Conservation (phyloP, 1,284 basidiomycete species). For the Xerocomus nothofagi region DNA sequence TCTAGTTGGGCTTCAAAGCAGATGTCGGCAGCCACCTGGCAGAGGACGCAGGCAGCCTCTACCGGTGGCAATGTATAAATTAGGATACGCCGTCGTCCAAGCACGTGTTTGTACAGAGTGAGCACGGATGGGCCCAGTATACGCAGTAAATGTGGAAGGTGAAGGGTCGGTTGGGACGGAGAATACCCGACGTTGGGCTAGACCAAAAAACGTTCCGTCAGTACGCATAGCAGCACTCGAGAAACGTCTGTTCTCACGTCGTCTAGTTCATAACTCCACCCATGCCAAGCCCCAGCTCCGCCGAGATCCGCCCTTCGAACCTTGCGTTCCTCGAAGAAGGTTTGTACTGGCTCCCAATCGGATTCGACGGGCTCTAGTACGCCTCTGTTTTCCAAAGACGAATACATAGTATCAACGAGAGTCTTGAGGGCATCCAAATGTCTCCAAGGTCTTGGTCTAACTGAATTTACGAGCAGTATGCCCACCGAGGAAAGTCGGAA, state of each 20-base stretch:
- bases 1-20: constrained; percentile 59
- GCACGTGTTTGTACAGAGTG: constrained; percentile 74
- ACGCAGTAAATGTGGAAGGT: constrained; percentile 50
- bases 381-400: constrained; percentile 47
- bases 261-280: constrained; percentile 65
- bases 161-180: constrained; percentile 43
- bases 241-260: constrained; percentile 38
- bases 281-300: constrained; percentile 58
- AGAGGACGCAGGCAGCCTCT: constrained; percentile 73
- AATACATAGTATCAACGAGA: constrained; percentile 57
- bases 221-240: background rate
- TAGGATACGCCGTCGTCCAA: constrained; percentile 67
- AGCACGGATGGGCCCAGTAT: constrained; percentile 74
- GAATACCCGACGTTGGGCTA: constrained; percentile 39
- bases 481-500: constrained; percentile 76
- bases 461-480: constrained; percentile 64
- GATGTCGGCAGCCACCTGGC: constrained; percentile 70
- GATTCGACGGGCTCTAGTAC: constrained; percentile 50
- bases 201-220: background rate
- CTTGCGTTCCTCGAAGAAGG: constrained; percentile 66
- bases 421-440: constrained; percentile 64
- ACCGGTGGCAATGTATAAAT: constrained; percentile 78
- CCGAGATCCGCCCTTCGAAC: constrained; percentile 46
- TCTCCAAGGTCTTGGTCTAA: constrained; percentile 66
- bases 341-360: constrained; percentile 61